A percentile compares a stretch with the other conserved stretches of the same genome.
Evolutionary conservation across 176 grass and related monocot species (phyloP).

Genomic region (Oropetium thomaeum): DNA sequence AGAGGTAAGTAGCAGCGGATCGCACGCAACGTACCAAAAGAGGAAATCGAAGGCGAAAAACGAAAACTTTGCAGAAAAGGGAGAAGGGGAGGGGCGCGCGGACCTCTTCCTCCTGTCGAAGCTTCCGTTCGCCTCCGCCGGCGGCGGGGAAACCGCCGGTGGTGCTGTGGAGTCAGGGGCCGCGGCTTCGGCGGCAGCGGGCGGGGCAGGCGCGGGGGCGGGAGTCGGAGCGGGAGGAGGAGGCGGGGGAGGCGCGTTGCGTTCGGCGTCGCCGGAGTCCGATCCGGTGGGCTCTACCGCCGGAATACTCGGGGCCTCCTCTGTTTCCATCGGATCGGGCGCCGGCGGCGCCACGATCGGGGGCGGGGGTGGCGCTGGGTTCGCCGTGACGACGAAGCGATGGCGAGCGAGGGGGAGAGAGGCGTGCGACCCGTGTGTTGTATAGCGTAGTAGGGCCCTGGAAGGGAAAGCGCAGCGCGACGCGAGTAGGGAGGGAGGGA

Average conservation of each 20-base stretch:
- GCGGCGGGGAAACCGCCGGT: not conserved
- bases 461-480: not conserved
- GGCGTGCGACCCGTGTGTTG: not conserved
- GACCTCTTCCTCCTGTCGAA: slow-evolving; percentile 55
- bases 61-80: slow-evolving; percentile 25
- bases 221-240: not conserved
- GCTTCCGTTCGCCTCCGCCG: slow-evolving; percentile 40
- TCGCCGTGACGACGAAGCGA: slow-evolving; percentile 45
- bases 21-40: slow-evolving; percentile 20
- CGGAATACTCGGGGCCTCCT: not conserved
- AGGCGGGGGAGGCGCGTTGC: not conserved
- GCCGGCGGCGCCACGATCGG: slow-evolving; percentile 33
- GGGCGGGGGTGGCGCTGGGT: slow-evolving; percentile 28
- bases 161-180: not conserved
- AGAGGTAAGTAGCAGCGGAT: not conserved
- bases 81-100: not conserved
- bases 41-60: slow-evolving; percentile 24
- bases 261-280: slow-evolving; percentile 22
- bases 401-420: not conserved
- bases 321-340: slow-evolving; percentile 27
- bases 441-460: not conserved
- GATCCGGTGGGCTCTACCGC: slow-evolving; percentile 32
- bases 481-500: not conserved
- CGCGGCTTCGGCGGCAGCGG: not conserved
- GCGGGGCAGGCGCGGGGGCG: not conserved